Evolutionary conservation across 2,329 filamentous ascomycete species (phyloP).

Genomic region (Ramularia endophylla): DNA sequence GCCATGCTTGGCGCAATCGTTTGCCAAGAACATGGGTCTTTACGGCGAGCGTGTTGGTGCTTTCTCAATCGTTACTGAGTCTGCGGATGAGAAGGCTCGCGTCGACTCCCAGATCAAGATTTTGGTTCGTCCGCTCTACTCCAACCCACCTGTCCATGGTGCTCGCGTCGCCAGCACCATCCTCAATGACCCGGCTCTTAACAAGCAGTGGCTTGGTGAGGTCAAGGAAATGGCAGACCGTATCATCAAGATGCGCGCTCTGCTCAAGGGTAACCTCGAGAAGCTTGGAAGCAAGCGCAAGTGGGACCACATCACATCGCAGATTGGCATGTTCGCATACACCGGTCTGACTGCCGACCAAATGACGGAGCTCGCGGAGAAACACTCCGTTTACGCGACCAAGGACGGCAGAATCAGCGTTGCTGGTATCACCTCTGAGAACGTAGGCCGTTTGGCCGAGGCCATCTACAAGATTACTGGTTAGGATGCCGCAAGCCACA

Average conservation of each 20-base stretch:
- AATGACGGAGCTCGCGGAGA: constrained; percentile 86
- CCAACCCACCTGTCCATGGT: constrained; percentile 94
- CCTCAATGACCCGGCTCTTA: constrained; percentile 75
- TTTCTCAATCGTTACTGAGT: constrained; percentile 84
- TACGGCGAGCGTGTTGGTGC: constrained; percentile 98
- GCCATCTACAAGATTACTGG: constrained; percentile 80
- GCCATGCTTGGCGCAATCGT: constrained; percentile 83
- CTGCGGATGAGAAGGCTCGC: constrained; percentile 86
- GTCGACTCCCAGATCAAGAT: constrained; percentile 99
- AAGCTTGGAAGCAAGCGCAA: constrained; percentile 92
- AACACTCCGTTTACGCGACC: constrained; percentile 97
- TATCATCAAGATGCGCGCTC: constrained; percentile 95
- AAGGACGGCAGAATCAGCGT: constrained; percentile 85
- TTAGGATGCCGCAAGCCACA: constrained; percentile 24
- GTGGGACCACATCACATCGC: constrained; percentile 97
- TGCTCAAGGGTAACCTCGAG: constrained; percentile 93
- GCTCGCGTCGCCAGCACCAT: constrained; percentile 91
- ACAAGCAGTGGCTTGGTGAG: constrained; percentile 92
- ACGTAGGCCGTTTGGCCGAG: constrained; percentile 75
- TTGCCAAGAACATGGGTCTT: constrained; percentile 99
- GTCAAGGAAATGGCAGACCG: constrained; percentile 99
- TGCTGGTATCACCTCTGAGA: constrained; percentile 73
- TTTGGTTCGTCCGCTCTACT: constrained; percentile 93
- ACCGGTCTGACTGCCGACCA: constrained; percentile 86
- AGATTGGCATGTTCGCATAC: constrained; percentile 99